phyloP scores from a whole-genome alignment of 1,284 basidiomycete species.

The Cerioporus squamosus region DNA sequence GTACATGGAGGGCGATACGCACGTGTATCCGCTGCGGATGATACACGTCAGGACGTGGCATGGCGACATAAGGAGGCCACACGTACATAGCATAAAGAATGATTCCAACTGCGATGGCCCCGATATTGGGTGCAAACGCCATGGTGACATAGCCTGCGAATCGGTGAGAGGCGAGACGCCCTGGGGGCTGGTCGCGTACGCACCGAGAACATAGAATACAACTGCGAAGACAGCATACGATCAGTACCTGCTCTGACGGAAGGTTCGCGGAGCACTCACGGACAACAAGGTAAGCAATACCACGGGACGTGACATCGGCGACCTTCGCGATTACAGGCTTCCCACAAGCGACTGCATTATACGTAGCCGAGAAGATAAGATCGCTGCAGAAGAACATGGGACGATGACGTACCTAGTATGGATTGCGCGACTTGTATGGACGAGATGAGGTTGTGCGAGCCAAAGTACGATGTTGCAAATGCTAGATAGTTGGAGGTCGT shows the following conservation, averaged over 20 bases:
- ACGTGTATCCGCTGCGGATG: slow-evolving; percentile 55
- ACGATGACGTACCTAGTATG: slow-evolving; percentile 54
- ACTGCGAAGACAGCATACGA: slow-evolving; percentile 37
- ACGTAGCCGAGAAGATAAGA: neutral
- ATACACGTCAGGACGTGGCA: neutral
- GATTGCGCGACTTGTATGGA: slow-evolving; percentile 67
- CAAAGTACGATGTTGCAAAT: slow-evolving; percentile 65
- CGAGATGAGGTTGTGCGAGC: slow-evolving; percentile 65
- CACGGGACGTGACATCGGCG: slow-evolving; percentile 68
- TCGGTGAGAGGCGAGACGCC: neutral
- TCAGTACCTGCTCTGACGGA: neutral
- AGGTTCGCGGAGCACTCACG: slow-evolving; percentile 45
- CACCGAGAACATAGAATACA: slow-evolving; percentile 58
- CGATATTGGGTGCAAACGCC: slow-evolving; percentile 62
- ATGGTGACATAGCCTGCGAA: slow-evolving; percentile 64
- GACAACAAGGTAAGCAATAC: slow-evolving; percentile 62
- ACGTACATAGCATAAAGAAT: slow-evolving; percentile 59
- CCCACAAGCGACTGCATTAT: slow-evolving; percentile 58
- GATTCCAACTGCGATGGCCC: slow-evolving; percentile 41
- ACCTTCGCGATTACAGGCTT: slow-evolving; percentile 85
- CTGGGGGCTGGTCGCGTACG: neutral
- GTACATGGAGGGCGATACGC: slow-evolving; percentile 18
- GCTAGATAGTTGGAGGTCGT: slow-evolving; percentile 72
- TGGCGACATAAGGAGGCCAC: neutral
- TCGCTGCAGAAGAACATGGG: slow-evolving; percentile 44